Evolutionary conservation across 1,139 yeast genomes (phyloP).

Genomic region (Maudiozyma humilis): DNA sequence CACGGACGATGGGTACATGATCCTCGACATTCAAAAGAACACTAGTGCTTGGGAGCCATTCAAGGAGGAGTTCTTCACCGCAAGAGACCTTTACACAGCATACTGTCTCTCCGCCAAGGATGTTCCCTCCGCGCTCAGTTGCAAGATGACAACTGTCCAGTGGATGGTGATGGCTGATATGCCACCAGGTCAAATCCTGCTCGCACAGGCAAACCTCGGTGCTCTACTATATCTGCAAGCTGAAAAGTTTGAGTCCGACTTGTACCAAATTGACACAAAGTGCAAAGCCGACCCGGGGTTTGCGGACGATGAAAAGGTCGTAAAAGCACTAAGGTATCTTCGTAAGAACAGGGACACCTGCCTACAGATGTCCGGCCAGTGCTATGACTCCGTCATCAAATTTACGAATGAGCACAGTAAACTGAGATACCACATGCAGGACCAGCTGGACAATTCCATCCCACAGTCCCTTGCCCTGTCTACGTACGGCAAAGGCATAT

Average conservation of each 20-base stretch:
- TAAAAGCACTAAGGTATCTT: conserved; percentile 19
- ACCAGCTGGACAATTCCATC: conserved; percentile 38
- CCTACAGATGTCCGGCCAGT: conserved; percentile 38
- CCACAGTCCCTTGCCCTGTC: conserved; percentile 70
- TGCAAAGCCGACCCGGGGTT: conserved; percentile 22
- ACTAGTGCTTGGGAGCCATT: conserved; percentile 62
- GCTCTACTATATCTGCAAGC: conserved; percentile 64
- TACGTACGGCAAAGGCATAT: conserved; percentile 78
- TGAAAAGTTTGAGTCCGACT: conserved; percentile 53
- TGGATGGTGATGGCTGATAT: conserved; percentile 69
- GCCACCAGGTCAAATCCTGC: conserved; percentile 54
- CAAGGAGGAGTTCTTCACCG: conserved; percentile 65
- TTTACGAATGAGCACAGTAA: conserved; percentile 46
- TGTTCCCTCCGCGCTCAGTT: conserved; percentile 50
- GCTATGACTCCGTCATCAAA: conserved; percentile 48
- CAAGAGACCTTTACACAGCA: conserved; percentile 63
- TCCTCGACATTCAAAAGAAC: conserved; percentile 29
- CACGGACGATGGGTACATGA: conserved; percentile 29
- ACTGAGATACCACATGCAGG: conserved; percentile 30
- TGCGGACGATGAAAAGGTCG: conserved; percentile 25
- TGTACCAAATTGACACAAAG: conserved; percentile 25
- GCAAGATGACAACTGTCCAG: conserved; percentile 59
- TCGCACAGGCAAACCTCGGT: conserved; percentile 66
- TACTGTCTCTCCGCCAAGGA: conserved; percentile 62
- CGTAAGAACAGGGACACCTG: conserved; percentile 35